These are phyloP conservation scores for Linnemannia exigua DNA, from an alignment of 192 early-diverging fungal genomes.

Conservation along the genomic window DNA sequence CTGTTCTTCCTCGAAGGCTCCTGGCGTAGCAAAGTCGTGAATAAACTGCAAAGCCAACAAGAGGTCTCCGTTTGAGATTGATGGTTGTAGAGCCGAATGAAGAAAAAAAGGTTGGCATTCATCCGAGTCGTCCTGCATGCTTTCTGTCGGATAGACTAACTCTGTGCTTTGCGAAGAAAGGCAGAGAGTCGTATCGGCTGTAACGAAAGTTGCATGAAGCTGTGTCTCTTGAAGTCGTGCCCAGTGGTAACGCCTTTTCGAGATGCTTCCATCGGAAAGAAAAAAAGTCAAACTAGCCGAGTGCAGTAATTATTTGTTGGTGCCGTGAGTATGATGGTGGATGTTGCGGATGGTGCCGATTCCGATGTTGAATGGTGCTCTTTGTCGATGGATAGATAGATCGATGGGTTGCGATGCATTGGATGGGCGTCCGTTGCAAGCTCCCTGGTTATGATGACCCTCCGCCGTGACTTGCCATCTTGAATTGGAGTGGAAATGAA, in stretches of 20 bases:
- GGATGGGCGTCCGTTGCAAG: not conserved
- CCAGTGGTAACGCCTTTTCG: not conserved
- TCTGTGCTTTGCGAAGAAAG: too few relatives aligned
- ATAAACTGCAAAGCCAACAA: too few relatives aligned
- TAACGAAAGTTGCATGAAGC: too few relatives aligned
- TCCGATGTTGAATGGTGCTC: not conserved
- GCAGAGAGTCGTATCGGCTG: too few relatives aligned
- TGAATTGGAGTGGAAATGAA: constrained; percentile 54
- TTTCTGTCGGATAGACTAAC: too few relatives aligned
- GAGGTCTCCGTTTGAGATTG: too few relatives aligned
- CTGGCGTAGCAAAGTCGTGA: too few relatives aligned
- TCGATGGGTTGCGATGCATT: constrained; percentile 9
- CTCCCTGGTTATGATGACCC: not conserved
- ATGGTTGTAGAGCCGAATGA: too few relatives aligned
- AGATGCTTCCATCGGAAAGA: constrained; percentile 2
- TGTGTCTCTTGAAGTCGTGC: too few relatives aligned
- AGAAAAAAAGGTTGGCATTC: too few relatives aligned
- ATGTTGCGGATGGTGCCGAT: not conserved
- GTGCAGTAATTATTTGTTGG: not conserved
- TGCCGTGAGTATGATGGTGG: not conserved
- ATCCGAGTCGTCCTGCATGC: too few relatives aligned
- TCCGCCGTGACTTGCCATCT: constrained; percentile 19
- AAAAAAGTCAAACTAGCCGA: not conserved
- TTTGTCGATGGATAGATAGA: constrained; percentile 44
- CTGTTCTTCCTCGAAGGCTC: too few relatives aligned